These are phyloP conservation scores for Cutaneotrichosporon dermatis DNA, from an alignment of 1,284 basidiomycete species.

Conservation along the genomic window DNA sequence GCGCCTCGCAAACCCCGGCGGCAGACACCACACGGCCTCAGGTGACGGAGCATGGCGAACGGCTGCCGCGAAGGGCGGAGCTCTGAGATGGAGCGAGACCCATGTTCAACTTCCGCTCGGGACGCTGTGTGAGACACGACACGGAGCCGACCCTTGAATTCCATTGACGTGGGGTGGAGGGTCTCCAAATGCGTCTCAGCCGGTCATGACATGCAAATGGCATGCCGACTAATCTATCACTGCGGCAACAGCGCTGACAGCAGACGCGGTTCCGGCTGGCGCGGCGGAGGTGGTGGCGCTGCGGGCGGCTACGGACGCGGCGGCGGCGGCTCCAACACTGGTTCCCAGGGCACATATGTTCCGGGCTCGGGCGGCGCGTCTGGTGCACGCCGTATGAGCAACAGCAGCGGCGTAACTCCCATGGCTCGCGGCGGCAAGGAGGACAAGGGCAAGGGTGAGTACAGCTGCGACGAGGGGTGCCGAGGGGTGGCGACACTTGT, in stretches of 20 bases:
- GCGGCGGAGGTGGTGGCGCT: slow-evolving; percentile 37
- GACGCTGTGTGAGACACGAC: no score
- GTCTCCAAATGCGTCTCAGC: not conserved
- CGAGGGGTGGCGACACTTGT: not conserved
- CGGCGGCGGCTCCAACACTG: not conserved
- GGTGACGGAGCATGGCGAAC: no score
- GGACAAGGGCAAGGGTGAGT: slow-evolving; percentile 20
- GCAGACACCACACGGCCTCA: no score
- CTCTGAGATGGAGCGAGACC: no score
- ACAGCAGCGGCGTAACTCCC: slow-evolving; percentile 1
- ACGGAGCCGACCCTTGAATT: no score
- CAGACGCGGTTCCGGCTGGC: slow-evolving; percentile 40
- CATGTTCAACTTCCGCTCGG: no score
- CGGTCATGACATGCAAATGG: not conserved
- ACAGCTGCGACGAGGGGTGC: not conserved
- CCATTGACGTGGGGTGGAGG: no score
- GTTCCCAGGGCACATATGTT: slow-evolving; percentile 1
- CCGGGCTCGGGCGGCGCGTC: not conserved
- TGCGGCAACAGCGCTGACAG: slow-evolving; percentile 3
- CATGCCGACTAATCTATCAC: not conserved
- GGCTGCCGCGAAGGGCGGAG: no score
- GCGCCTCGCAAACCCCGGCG: no score
- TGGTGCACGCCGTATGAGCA: slow-evolving; percentile 15
- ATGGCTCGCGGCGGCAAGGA: slow-evolving; percentile 5
- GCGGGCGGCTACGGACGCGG: slow-evolving; percentile 3